Evolutionary conservation across 768 basidiomycete species (phyloP), one percentile per base, ranked within the genome.

Genomic region (Tylopilus felleus): DNA sequence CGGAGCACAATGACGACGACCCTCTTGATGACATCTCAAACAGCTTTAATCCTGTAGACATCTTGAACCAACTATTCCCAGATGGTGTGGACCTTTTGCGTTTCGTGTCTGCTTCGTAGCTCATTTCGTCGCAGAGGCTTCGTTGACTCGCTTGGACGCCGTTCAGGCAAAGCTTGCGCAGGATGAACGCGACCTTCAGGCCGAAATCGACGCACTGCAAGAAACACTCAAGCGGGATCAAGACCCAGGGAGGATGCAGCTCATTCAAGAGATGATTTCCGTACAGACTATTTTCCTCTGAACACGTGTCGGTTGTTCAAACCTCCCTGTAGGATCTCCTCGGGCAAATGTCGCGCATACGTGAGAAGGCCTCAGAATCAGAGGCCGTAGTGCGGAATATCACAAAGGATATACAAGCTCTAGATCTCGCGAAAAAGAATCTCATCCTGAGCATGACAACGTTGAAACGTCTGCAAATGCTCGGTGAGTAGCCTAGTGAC

Each of bases 341-440:
- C 45, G 86, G 88, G 25, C 96, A 98, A 74, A 96, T 98, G 84
- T 94, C 89, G 35, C 88, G 89, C 52, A 97, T 98, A 60, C 83
- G 93, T 41, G 94, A 98, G 72, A 98, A 98, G 67, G 94, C 96
- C 0, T 90, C 93, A 1, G 97, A 99, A 67, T 94, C 93, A 3
- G 97, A 98, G 64, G 93, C 93, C 2, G 92, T 98, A 45, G 97
- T 98, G 23, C 81, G 89, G 49, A 85, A 92, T 61, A 97, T 98
- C 60, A 99, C 97, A 2, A 88, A 90, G 60, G 97, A 99, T 70
- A 98, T 99, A 45, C 95, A 98, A 68, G 82, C 88, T 5, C 78
- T 99, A 29, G 97, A 98, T 69, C 74, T 90, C 33, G 94, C 93
- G 17, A 98, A 98, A 80, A 87, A 85, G 73, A 97, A 98, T 65